Base-by-base conservation (phyloP, 768 basidiomycete species). In the Harrya chromipes region DNA sequence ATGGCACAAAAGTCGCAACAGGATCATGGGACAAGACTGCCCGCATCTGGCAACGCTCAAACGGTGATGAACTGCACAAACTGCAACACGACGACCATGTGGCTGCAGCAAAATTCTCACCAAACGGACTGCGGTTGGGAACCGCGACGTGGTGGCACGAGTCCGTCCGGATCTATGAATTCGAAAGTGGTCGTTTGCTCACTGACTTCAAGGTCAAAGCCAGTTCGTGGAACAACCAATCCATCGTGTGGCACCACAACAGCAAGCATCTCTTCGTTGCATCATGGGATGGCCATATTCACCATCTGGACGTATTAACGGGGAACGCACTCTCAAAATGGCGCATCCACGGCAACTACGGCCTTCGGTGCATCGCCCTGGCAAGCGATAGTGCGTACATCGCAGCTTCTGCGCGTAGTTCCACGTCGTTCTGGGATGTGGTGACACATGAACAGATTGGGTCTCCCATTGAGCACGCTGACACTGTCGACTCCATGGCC, bases 351-450 rank as follows among this genome's bases (percentile, higher is more conserved):
- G 36, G 33, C 12, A 6, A 13, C 3, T 4, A 14, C 3, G 0
- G 24, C 12, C 41, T 36, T 8, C 20, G 0, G 8, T 39, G 38
- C 24, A 41, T 55, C 4, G 6, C 41, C 20, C 13, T 55, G 4
- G 38, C 46, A 7, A 35, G 12, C 17, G 26, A 41, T 7, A 43
- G 38, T 16, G 20, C 9, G 2, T 47, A 43, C 33, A 36, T 55
- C n/a, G 52, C 42, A n/a, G 46, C 24, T 19, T 27, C 40, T 6
- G 26, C 16, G 3, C 11, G 1, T 35, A 0, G 3, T 14, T 1
- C 36, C 46, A 0, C 55, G 13, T 56, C 55, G 1, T 47, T 56
- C 21, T 56, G 53, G 53, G 27, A 50, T 37, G 17, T 19, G 1
- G 29, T 5, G 0, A 55, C 53, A 1, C 45, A 38, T 19, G 4